These are phyloP conservation scores for Oryza rufipogon DNA, from an alignment of 176 grass and related monocot genomes.

Conservation along the genomic window DNA sequence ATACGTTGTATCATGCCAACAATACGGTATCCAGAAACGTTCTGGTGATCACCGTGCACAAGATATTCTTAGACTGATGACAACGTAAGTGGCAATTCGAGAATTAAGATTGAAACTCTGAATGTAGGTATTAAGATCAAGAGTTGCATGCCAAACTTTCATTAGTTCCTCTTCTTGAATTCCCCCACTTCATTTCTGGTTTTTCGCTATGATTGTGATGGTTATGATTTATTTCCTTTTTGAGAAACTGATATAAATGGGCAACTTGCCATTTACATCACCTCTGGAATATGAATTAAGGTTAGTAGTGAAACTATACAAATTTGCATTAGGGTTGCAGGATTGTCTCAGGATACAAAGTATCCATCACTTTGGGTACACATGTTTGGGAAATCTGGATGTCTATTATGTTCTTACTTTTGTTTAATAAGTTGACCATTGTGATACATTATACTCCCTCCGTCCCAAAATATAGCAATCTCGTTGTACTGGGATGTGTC, in stretches of 20 bases:
- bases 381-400: constrained; percentile 6
- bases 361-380: background rate
- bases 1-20: constrained; percentile 94
- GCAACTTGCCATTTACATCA: background rate
- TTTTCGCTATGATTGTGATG: constrained; percentile 21
- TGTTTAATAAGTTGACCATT: background rate
- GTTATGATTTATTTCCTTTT: constrained; percentile 8
- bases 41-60: constrained; percentile 67
- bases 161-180: constrained; percentile 8
- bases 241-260: background rate
- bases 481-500: too few relatives aligned
- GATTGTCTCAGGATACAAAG: constrained; percentile 10
- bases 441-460: background rate
- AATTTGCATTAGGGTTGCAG: background rate
- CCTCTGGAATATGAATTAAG: constrained; percentile 19
- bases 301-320: constrained; percentile 18
- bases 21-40: constrained; percentile 98
- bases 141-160: constrained; percentile 5
- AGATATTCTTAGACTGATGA: constrained; percentile 92
- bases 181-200: background rate
- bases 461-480: too few relatives aligned
- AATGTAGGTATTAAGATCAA: background rate
- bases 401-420: background rate
- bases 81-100: constrained; percentile 60
- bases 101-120: constrained; percentile 6